Evolutionary conservation across 768 basidiomycete genomes (phyloP), one percentile per base, ranked within the genome.

Genomic region (Mycena galopus): DNA sequence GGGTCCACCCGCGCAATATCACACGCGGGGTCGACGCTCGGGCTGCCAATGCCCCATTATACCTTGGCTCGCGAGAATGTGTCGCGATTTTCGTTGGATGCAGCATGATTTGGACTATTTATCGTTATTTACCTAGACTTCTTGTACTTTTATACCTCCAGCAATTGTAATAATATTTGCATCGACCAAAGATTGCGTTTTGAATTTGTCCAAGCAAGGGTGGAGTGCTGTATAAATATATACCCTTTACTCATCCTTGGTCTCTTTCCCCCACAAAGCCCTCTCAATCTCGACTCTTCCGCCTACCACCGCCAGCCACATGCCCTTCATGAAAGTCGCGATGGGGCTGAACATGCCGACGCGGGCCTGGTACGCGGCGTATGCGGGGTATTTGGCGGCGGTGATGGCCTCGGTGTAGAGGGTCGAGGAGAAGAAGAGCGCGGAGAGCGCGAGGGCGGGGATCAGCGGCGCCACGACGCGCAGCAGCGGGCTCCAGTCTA

Each of bases 371-470:
- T 97, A 98, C 5, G 91, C 88, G 7, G 78, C 78, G 81, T 97
- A 98, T 4, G 84, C 81, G 3, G 92, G 89, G 78, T 96, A 96
- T 79, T 98, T 98, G 59, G 85, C 80, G 35, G 77, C 74, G 7
- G 94, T 91, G 77, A 98, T 96, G 42, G 86, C 86, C 83, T 98
- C 97, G 0, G 96, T 94, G 81, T 92, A 93, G 17, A 80, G 71
- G 1, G 96, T 96, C 21, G 95, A 96, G 2, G 89, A 87, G 78
- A 89, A 84, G 86, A 97, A 97, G 3, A 98, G 86, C 14, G 84
- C 61, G 72, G 91, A 92, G 44, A 96, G 87, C 10, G 87, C 82
- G 21, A 93, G 69, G 23, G 91, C 87, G 0, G 94, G 93, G 21
- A 85, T 68, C 23, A 94, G 55, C 33, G 71, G 73, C 16, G 19